Conservation (phyloP, 352 stramenopile genomes). For the Albugo laibachii region DNA sequence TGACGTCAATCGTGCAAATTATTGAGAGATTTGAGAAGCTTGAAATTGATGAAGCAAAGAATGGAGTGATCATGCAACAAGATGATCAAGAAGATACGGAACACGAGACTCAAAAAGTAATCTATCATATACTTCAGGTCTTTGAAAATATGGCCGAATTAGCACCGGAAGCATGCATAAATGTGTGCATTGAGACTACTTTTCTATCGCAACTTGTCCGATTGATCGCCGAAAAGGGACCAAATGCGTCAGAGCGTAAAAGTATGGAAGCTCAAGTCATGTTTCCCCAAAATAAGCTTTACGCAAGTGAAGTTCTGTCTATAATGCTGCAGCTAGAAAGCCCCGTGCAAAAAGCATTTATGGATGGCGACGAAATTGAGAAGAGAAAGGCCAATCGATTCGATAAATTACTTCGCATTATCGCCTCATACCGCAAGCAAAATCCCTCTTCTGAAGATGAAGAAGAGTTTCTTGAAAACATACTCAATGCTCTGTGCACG, state of each 20-base stretch:
- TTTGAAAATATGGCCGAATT: conserved; percentile 60
- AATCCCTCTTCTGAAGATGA: conserved; percentile 61
- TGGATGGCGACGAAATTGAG: conserved; percentile 7
- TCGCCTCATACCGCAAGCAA: conserved; percentile 77
- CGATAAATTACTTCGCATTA: conserved; percentile 78
- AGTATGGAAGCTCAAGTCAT: not conserved
- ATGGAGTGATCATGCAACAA: not conserved
- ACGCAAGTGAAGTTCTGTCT: conserved; percentile 64
- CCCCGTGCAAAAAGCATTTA: conserved; percentile 16
- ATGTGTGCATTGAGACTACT: conserved; percentile 7
- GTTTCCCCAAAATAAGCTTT: conserved; percentile 66
- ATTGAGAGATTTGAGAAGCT: conserved; percentile 16
- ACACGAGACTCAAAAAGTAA: conserved; percentile 41
- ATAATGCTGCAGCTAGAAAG: conserved; percentile 61
- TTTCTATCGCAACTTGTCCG: conserved; percentile 30
- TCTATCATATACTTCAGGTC: conserved; percentile 70
- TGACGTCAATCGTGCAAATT: conserved; percentile 25
- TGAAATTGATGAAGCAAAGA: not conserved
- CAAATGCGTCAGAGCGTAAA: no score
- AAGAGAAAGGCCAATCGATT: conserved; percentile 42
- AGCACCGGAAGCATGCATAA: not conserved
- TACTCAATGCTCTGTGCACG: conserved; percentile 77
- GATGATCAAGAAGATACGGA: conserved; percentile 10
- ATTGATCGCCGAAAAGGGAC: conserved; percentile 15
- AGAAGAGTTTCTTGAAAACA: conserved; percentile 87